Percentiles rank a stretch among this genome's conserved stretches.
Conservation (phyloP, 78 protist species). For the Dictyostelium brefeldianum region DNA sequence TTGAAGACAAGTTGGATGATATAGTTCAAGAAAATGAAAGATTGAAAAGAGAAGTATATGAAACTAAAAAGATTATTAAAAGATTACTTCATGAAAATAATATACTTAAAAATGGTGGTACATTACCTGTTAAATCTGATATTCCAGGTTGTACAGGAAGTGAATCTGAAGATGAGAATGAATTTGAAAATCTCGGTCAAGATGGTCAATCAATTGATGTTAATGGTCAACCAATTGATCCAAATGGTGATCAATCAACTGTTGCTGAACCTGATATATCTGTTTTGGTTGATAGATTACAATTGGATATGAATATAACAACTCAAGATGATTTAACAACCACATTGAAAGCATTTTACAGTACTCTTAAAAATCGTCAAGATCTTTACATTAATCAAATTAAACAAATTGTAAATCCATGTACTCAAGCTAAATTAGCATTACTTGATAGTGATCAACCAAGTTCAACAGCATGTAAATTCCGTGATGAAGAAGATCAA, state of each 20-base stretch:
- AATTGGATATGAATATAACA: constrained; percentile 27
- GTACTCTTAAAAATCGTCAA: constrained; percentile 32
- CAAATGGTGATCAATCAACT: neutral
- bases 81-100: constrained; percentile 48
- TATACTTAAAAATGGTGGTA: constrained; percentile 41
- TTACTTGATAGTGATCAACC: constrained; percentile 37
- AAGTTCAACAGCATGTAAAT: neutral
- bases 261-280: constrained; percentile 26
- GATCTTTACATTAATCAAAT: constrained; percentile 61
- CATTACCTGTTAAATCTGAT: constrained; percentile 26
- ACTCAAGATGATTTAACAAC: constrained; percentile 12
- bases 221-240: neutral
- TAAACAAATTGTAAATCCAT: constrained; percentile 72
- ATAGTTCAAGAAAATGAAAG: constrained; percentile 35
- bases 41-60: constrained; percentile 24
- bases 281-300: constrained; percentile 42
- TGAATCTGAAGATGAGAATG: constrained; percentile 44
- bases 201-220: neutral
- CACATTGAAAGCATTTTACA: constrained; percentile 43
- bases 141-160: constrained; percentile 78
- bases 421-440: constrained; percentile 68
- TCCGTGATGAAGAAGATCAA: neutral
- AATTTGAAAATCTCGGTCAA: constrained; percentile 8
- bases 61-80: constrained; percentile 17
- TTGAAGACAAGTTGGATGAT: constrained; percentile 36